Percentiles rank a stretch among this genome's conserved stretches.
These are phyloP conservation scores for Fagus sylvatica DNA, from an alignment of 306 rosid species.

Conservation along the genomic window DNA sequence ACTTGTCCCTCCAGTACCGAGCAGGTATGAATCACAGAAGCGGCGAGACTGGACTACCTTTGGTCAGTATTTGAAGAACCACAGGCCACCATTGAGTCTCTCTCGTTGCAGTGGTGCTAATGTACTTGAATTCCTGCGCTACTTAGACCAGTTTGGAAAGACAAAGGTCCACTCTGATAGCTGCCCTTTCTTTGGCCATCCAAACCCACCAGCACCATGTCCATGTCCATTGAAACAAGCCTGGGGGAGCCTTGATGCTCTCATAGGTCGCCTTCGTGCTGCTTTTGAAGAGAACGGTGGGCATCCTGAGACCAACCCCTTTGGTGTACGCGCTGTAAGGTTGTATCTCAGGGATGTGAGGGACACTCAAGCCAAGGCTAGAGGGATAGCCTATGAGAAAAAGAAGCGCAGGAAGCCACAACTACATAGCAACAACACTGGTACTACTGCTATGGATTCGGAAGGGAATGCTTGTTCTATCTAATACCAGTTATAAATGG, in stretches of 20 bases:
- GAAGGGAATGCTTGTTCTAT: too few relatives aligned
- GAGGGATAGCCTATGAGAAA: conserved; percentile 90
- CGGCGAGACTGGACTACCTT: conserved; percentile 90
- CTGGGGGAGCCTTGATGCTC: conserved; percentile 88
- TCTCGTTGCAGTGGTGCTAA: conserved; percentile 75
- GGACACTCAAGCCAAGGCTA: conserved; percentile 79
- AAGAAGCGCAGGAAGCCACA: conserved; percentile 58
- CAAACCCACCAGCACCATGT: conserved; percentile 78
- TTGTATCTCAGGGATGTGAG: conserved; percentile 72
- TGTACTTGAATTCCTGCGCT: conserved; percentile 75
- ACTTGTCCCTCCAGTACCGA: conserved; percentile 20
- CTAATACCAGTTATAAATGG: too few relatives aligned
- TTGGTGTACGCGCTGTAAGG: conserved; percentile 73
- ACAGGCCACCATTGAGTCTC: conserved; percentile 71
- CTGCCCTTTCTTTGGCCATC: conserved; percentile 78
- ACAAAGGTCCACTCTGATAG: conserved; percentile 70
- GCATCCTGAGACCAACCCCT: conserved; percentile 77
- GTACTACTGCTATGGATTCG: too few relatives aligned
- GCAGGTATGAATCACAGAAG: conserved; percentile 83
- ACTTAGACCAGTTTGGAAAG: conserved; percentile 81
- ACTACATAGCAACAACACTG: too few relatives aligned
- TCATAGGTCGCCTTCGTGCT: conserved; percentile 84
- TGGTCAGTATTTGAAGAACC: conserved; percentile 86
- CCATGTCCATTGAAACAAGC: conserved; percentile 88
- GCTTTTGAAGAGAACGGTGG: conserved; percentile 98